Evolutionary conservation across 2,329 filamentous ascomycete species (phyloP), one percentile per base, ranked within the genome.

Genomic region (Curvularia spicifera): DNA sequence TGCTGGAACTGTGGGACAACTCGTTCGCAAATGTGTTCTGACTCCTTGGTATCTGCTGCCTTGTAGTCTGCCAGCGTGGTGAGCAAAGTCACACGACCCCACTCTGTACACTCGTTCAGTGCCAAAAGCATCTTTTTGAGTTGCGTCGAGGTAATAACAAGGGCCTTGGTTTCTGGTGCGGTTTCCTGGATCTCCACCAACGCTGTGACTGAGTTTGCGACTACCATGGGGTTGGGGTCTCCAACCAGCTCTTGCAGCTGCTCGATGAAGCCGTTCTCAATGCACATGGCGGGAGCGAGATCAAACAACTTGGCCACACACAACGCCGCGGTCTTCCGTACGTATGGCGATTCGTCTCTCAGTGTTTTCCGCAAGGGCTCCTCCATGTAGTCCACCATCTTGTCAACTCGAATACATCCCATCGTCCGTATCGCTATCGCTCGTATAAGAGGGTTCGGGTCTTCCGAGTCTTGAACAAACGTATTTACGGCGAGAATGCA

Each of bases 371-470:
- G 87, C 63, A 99, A 80, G 13, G 95, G 95, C 73, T 99, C 95
- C 78, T 98, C 95, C 94, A 99, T 98, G 78, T 99, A 99, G 76
- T 99, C 95, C 65, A 98, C 92, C 92, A 99, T 99, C 80, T 99
- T 99, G 69, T 98, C 95, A 55, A 99, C 95, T 56, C 95, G 85
- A 71, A 99, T 98, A 74, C 95, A 98, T 40, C 95, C 95, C 95
- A 99, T 99, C 33, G 95, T 99, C 70, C 95, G 87, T 77, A 99
- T 96, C 54, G 95, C 95, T 51, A 99, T 85, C 50, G 95, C 95
- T 83, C 95, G 85, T 72, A 99, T 92, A 24, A 99, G 85, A 13
- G 95, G 95, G 74, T 99, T 99, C 43, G 95, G 95, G 73, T 99
- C 95, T 85, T 99, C 95, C 15, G 95, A 95, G 78, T 99, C 95